Evolutionary conservation across 768 basidiomycete genomes (phyloP).

Genomic region (Roridomyces roridus): DNA sequence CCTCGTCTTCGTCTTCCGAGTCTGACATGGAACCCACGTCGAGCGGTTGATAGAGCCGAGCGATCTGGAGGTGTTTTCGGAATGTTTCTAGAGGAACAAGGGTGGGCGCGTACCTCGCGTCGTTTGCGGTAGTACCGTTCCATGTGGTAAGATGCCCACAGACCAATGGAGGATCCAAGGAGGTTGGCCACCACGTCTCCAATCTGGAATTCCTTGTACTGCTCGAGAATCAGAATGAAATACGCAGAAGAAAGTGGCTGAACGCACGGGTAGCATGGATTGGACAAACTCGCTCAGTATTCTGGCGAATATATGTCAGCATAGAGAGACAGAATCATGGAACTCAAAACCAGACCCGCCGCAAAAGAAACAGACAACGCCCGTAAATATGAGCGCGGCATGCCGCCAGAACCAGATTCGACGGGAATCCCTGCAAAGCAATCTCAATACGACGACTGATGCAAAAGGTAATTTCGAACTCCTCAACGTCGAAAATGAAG

Average conservation of each 20-base stretch:
- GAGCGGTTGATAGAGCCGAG: slow-evolving; percentile 79
- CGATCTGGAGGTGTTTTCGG: slow-evolving; percentile 56
- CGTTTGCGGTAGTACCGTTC: slow-evolving; percentile 81
- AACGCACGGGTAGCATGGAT: slow-evolving; percentile 71
- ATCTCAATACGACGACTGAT: neutral
- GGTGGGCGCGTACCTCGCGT: slow-evolving; percentile 63
- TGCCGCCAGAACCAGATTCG: slow-evolving; percentile 90
- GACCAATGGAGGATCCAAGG: slow-evolving; percentile 72
- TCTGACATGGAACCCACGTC: slow-evolving; percentile 58
- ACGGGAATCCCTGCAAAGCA: slow-evolving; percentile 64
- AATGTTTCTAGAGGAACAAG: neutral
- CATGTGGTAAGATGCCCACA: slow-evolving; percentile 68
- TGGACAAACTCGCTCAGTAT: slow-evolving; percentile 85
- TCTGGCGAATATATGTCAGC: too few relatives aligned
- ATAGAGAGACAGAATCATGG: too few relatives aligned
- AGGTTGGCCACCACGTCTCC: slow-evolving; percentile 82
- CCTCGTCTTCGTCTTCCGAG: slow-evolving; percentile 59
- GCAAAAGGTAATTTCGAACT: slow-evolving; percentile 54
- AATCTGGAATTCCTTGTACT: slow-evolving; percentile 51
- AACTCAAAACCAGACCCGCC: slow-evolving; percentile 50
- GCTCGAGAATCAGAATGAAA: neutral
- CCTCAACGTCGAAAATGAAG: slow-evolving; percentile 87
- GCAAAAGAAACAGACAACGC: slow-evolving; percentile 74
- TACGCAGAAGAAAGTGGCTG: neutral
- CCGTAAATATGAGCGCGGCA: slow-evolving; percentile 70